These are phyloP conservation scores for Gaeumannomyces sp. DNA, from an alignment of 2,329 filamentous ascomycete species.

Conservation along the genomic window DNA sequence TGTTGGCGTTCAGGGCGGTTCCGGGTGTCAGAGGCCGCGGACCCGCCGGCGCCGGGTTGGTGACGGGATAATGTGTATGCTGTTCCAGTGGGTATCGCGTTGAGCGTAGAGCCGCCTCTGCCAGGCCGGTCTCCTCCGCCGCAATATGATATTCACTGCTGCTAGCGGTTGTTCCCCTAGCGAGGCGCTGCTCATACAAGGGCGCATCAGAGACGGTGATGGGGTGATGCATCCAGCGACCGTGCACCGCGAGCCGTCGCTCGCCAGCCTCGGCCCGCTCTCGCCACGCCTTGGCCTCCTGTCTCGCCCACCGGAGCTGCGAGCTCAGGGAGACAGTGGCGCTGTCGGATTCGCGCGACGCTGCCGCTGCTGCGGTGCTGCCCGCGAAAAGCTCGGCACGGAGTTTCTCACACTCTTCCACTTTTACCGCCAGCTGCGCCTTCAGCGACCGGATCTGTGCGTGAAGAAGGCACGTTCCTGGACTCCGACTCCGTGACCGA, in stretches of 20 bases:
- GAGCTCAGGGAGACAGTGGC: conserved; percentile 31
- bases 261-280: conserved; percentile 51
- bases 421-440: conserved; percentile 36
- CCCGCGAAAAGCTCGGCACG: conserved; percentile 31
- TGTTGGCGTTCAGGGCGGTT: too few relatives aligned
- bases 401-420: conserved; percentile 40
- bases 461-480: conserved; percentile 31
- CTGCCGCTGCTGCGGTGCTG: background rate
- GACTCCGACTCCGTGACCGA: background rate
- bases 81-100: too few relatives aligned
- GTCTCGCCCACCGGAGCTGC: conserved; percentile 36
- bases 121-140: too few relatives aligned
- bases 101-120: too few relatives aligned
- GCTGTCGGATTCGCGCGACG: background rate
- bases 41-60: too few relatives aligned
- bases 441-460: conserved; percentile 44
- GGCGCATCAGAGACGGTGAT: too few relatives aligned
- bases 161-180: too few relatives aligned
- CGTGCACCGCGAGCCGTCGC: conserved; percentile 40
- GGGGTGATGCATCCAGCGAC: conserved; percentile 20
- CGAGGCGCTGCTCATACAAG: too few relatives aligned
- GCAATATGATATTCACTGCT: too few relatives aligned
- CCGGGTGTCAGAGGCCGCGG: too few relatives aligned
- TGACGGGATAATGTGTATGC: too few relatives aligned
- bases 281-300: conserved; percentile 44